Evolutionary conservation across 768 basidiomycete genomes (phyloP).

Genomic region (Russula emetica): DNA sequence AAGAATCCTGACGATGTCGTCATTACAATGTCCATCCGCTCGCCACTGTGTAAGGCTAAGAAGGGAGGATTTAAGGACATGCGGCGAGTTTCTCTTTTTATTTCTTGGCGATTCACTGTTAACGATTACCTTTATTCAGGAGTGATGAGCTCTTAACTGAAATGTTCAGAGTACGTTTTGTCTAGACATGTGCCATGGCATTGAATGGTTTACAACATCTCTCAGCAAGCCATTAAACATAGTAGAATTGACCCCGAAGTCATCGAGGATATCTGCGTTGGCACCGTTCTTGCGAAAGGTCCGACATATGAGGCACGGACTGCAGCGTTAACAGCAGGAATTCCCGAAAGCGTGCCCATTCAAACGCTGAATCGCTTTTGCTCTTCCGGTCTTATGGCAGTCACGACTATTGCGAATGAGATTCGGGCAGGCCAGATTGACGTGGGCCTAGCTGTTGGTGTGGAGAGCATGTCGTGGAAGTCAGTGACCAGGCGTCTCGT

Average conservation of each 20-base stretch:
- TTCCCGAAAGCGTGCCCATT: conserved; percentile 71
- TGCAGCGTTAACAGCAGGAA: conserved; percentile 74
- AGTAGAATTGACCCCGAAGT: conserved; percentile 59
- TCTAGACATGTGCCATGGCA: conserved; percentile 22
- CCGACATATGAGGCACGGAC: conserved; percentile 67
- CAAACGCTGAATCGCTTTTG: conserved; percentile 78
- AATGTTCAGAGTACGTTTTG: conserved; percentile 60
- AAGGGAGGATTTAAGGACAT: conserved; percentile 75
- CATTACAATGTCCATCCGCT: conserved; percentile 75
- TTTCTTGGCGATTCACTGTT: background rate
- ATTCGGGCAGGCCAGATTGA: conserved; percentile 75
- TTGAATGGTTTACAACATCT: conserved; percentile 11
- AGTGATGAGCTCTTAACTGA: conserved; percentile 78
- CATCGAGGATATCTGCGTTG: conserved; percentile 76
- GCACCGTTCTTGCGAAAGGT: conserved; percentile 64
- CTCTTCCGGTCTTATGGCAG: conserved; percentile 82
- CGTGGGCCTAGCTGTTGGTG: conserved; percentile 75
- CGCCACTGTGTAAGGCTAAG: conserved; percentile 69
- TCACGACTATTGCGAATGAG: conserved; percentile 71
- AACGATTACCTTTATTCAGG: conserved; percentile 35
- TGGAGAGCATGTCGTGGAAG: conserved; percentile 83
- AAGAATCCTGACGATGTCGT: conserved; percentile 75
- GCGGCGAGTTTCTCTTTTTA: conserved; percentile 40
- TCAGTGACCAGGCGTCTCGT: conserved; percentile 36
- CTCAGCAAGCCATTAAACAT: conserved; percentile 53